Evolutionary conservation across 208 protist species (phyloP).

Genomic region (Leptomonas pyrrhocoris): DNA sequence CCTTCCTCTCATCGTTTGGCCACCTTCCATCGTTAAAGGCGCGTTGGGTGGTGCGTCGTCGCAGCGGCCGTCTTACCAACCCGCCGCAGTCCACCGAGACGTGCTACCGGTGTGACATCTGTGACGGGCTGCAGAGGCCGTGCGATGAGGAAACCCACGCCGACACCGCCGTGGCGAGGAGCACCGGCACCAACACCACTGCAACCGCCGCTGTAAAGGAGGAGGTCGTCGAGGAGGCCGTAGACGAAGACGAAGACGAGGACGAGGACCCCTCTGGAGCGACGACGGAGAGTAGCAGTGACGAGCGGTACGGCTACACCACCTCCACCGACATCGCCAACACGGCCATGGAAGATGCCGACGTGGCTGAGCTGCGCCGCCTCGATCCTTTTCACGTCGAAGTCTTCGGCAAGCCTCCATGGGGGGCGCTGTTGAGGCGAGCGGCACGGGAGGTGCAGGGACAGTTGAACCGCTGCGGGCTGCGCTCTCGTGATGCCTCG

Average conservation of each 20-base stretch:
- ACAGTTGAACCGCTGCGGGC: conserved; percentile 44
- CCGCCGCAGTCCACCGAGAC: conserved; percentile 14
- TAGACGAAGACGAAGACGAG: conserved; percentile 40
- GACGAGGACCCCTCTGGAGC: conserved; percentile 16
- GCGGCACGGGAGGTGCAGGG: conserved; percentile 41
- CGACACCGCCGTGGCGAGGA: no score
- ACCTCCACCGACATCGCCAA: conserved; percentile 65
- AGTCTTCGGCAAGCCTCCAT: conserved; percentile 44
- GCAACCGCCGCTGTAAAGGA: neutral
- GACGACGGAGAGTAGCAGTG: conserved; percentile 5
- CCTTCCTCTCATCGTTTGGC: conserved; percentile 28
- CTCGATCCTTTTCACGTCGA: conserved; percentile 65
- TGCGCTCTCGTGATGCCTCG: conserved; percentile 26
- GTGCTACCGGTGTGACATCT: conserved; percentile 73
- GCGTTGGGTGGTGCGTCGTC: conserved; percentile 29
- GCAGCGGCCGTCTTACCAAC: conserved; percentile 6
- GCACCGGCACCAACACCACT: neutral
- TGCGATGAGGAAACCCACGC: neutral
- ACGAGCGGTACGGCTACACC: conserved; percentile 25
- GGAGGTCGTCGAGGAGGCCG: conserved; percentile 1
- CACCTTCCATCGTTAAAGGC: conserved; percentile 24
- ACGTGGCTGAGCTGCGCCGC: conserved; percentile 63
- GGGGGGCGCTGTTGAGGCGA: conserved; percentile 23
- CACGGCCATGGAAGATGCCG: conserved; percentile 60
- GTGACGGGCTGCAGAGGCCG: conserved; percentile 40